Evolutionary conservation across 1,139 yeast species (phyloP).

Genomic region (Suhomyces taliae): DNA sequence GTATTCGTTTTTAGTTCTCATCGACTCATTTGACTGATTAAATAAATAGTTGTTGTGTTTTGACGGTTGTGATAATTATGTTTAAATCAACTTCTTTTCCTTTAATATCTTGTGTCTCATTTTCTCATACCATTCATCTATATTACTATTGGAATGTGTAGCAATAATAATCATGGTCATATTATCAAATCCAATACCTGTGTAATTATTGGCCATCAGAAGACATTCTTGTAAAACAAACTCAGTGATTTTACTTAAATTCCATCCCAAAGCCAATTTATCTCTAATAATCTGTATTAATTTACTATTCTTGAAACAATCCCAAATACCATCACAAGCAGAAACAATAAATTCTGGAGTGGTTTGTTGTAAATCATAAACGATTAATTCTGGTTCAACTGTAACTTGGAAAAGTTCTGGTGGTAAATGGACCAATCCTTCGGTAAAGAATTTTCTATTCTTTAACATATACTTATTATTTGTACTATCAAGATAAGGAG

Average conservation of each 20-base stretch:
- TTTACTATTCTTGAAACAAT: slow-evolving; percentile 63
- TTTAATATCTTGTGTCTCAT: slow-evolving; percentile 42
- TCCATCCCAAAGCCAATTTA: slow-evolving; percentile 57
- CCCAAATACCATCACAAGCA: slow-evolving; percentile 85
- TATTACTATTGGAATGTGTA: slow-evolving; percentile 43
- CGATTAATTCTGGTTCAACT: slow-evolving; percentile 68
- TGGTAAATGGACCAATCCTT: slow-evolving; percentile 30
- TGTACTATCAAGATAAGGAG: slow-evolving; percentile 39
- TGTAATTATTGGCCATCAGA: slow-evolving; percentile 68
- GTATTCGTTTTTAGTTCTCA: too few species aligned
- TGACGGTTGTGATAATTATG: background rate
- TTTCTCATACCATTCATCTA: slow-evolving; percentile 58
- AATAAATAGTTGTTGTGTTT: background rate
- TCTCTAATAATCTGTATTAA: slow-evolving; percentile 55
- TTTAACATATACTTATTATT: slow-evolving; percentile 30
- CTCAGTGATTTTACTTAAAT: slow-evolving; percentile 58
- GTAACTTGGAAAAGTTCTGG: slow-evolving; percentile 55
- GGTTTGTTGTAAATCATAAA: slow-evolving; percentile 44
- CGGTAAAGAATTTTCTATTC: slow-evolving; percentile 17
- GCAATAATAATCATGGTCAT: slow-evolving; percentile 73
- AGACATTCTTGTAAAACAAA: slow-evolving; percentile 64
- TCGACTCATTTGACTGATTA: too few species aligned
- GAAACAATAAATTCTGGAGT: slow-evolving; percentile 63
- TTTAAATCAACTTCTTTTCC: slow-evolving; percentile 9
- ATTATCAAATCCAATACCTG: slow-evolving; percentile 80